These are phyloP conservation scores for Cerioporus squamosus DNA, from an alignment of 1,284 basidiomycete genomes.

Conservation along the genomic window DNA sequence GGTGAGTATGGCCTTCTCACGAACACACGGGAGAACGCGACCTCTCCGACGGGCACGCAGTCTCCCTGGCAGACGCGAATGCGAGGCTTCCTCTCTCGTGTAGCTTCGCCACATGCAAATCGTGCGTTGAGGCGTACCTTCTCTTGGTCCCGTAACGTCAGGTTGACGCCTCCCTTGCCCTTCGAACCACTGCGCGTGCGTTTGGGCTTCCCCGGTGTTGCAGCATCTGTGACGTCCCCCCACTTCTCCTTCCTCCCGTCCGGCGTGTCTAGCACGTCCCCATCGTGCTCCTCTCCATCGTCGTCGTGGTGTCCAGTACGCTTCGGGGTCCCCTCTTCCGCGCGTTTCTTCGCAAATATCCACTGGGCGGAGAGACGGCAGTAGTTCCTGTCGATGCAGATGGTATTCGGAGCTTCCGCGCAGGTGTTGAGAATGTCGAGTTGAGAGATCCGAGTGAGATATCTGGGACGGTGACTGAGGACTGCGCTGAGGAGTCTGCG, in stretches of 20 bases:
- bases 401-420: constrained; percentile 50
- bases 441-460: constrained; percentile 64
- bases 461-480: constrained; percentile 55
- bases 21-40: no score
- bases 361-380: constrained; percentile 45
- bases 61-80: no score
- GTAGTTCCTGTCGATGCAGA: constrained; percentile 58
- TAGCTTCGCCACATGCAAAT: not conserved
- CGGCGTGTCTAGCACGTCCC: constrained; percentile 56
- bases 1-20: no score
- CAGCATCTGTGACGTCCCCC: constrained; percentile 54
- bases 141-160: constrained; percentile 93
- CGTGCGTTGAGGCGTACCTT: constrained; percentile 60
- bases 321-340: constrained; percentile 38
- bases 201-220: constrained; percentile 47
- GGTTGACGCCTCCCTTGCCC: constrained; percentile 50
- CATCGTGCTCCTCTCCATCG: constrained; percentile 33
- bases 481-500: constrained; percentile 45
- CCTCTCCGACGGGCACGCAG: no score
- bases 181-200: constrained; percentile 50
- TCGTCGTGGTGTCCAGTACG: constrained; percentile 31
- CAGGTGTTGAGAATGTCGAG: constrained; percentile 61
- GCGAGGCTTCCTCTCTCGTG: no score
- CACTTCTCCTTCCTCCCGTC: constrained; percentile 50
- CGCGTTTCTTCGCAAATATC: constrained; percentile 28